phyloP scores from a whole-genome alignment of 2,329 filamentous ascomycete genomes.

The Hypoxylon sp. region DNA sequence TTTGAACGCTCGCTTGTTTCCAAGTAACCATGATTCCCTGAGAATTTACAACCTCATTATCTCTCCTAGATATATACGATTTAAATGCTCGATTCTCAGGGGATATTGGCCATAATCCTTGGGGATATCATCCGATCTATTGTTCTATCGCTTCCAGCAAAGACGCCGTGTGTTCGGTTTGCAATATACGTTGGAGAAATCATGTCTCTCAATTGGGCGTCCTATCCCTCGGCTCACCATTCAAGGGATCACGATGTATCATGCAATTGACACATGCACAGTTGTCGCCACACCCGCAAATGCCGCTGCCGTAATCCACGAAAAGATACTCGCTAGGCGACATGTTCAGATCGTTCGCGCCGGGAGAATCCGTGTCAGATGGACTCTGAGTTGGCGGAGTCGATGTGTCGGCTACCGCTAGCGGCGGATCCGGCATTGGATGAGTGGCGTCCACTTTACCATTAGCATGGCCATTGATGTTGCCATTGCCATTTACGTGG shows the following conservation, averaged over 20 bases:
- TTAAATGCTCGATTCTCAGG: constrained; percentile 10
- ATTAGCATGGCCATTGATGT: constrained; percentile 38
- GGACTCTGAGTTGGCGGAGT: constrained; percentile 66
- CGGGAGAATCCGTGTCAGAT: constrained; percentile 49
- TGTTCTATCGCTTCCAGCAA: constrained; percentile 8
- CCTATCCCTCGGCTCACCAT: constrained; percentile 51
- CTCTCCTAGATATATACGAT: constrained; percentile 23
- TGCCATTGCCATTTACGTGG: constrained; percentile 51
- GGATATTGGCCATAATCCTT: constrained; percentile 15
- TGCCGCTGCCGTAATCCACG: constrained; percentile 67
- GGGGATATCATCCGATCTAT: constrained; percentile 37
- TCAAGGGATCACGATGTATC: constrained; percentile 60
- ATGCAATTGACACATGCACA: constrained; percentile 71
- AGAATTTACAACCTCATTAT: constrained; percentile 17
- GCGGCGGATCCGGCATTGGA: constrained; percentile 54
- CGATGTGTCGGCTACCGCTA: constrained; percentile 63
- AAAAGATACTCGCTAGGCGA: constrained; percentile 70
- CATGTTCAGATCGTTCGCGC: constrained; percentile 33
- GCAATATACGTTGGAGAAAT: constrained; percentile 10
- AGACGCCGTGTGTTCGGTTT: constrained; percentile 10
- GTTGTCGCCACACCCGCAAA: constrained; percentile 72
- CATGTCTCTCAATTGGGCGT: constrained; percentile 23
- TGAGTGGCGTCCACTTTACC: constrained; percentile 58
- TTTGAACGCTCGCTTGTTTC: constrained; percentile 1
- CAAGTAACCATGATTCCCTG: constrained; percentile 4